Evolutionary conservation across 2,329 filamentous ascomycete genomes (phyloP), one percentile per base, ranked within the genome.

Genomic region (Sarocladium brachiariae): DNA sequence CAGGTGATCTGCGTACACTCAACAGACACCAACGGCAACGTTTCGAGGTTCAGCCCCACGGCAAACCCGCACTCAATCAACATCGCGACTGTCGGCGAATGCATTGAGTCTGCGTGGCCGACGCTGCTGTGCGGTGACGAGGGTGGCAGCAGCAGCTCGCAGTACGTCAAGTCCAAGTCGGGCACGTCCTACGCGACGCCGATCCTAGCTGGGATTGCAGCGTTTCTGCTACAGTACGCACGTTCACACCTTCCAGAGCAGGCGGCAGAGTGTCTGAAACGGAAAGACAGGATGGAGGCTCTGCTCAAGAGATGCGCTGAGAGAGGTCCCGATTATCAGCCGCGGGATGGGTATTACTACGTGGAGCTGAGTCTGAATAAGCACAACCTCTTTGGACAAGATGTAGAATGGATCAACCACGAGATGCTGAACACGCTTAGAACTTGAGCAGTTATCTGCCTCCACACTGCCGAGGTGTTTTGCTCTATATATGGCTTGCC

Each of bases 1-100:
- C 31, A 37, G 2, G 57, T 58, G 38, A 52, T 58, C 34, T 55
- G 53, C 43, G 50, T 57, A 1, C 52, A 58, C 41, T 52, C 57
- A 13, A 53, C 54, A 1, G 50, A 54, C 18, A 18, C 35, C 3
- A 9, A 56, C 27, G 57, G 55, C 2, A 51, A 51, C 10, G 25
- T 27, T 9, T 57, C 55, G 8, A 16, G 19, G 2, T 53, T 57
- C 46, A 57, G 41, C 25, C 57, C 57, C 3, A 55, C 53, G 5
- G 51, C 55, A 2, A 21, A 34, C n/a, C 2, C 4, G 1, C 1
- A 48, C 19, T 30, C 24, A 10, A 11, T 46, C 13, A 55, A 53
- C 23, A 11, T 57, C 1, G 51, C 50, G 1, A 53, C 51, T 4
- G 24, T 57, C 4, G 55, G 55, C 8, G 54, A 57, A 27, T 19